Percentiles rank a stretch among this genome's conserved stretches.
Conservation (phyloP, 805 yeast genomes). For the Tetrapisispora fleetii region DNA sequence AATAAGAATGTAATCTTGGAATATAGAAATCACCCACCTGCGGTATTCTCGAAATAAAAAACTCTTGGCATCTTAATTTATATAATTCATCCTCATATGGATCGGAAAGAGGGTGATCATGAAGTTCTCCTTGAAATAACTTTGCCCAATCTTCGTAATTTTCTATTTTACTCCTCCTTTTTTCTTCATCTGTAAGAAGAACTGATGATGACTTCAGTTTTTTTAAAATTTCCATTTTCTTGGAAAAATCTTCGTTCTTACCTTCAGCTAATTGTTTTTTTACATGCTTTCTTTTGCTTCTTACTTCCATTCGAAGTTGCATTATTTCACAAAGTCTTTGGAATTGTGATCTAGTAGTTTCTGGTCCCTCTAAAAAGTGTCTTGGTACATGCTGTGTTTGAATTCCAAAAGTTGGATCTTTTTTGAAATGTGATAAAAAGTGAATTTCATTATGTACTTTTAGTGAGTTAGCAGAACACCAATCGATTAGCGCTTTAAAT, state of each 20-base stretch:
- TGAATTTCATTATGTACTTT: constrained; percentile 16
- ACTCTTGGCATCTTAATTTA: constrained; percentile 18
- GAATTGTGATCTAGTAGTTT: constrained; percentile 9
- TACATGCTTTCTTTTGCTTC: constrained; percentile 15
- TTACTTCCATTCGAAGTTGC: constrained; percentile 12
- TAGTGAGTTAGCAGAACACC: constrained; percentile 16
- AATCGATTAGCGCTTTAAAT: constrained; percentile 12
- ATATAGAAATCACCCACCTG: constrained; percentile 23
- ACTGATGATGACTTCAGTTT: constrained; percentile 13
- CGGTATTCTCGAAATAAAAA: constrained; percentile 20
- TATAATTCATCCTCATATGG: constrained; percentile 19
- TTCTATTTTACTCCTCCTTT: constrained; percentile 1
- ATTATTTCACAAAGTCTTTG: constrained; percentile 13
- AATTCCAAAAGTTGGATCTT: constrained; percentile 18
- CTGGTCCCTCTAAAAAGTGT: constrained; percentile 14
- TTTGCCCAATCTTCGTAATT: constrained; percentile 13
- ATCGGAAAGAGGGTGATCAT: constrained; percentile 15
- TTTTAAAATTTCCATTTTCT: constrained; percentile 14
- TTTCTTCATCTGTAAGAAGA: constrained; percentile 9
- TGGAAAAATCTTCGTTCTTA: constrained; percentile 16
- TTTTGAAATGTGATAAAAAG: constrained; percentile 16
- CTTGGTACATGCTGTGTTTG: constrained; percentile 20
- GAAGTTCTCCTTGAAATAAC: constrained; percentile 16
- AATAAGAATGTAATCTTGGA: constrained; percentile 19
- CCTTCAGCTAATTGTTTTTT: constrained; percentile 17